Base-by-base conservation (phyloP, 2,329 filamentous ascomycete species). In the Domatiomyces globalis region DNA sequence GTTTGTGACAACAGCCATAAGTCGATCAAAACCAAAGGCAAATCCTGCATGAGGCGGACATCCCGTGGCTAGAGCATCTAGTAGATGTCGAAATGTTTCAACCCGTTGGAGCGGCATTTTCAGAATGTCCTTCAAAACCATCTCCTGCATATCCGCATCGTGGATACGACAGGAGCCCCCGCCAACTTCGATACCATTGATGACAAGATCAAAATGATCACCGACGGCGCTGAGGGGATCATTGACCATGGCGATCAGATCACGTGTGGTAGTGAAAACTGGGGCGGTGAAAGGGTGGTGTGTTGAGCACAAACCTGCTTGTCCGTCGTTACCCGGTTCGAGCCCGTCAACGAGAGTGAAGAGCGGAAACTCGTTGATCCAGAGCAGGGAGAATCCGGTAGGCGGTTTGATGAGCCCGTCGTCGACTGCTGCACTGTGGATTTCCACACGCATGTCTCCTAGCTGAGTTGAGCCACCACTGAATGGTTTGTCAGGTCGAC, bases 211-310 rank as follows among this genome's bases (percentile, higher is more conserved):
- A 69, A 95, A 98, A 64, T 95, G 89, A 61, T 94, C 90, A 2
- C 85, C 94, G 59, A 77, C 79, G 1, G 80, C 87, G 46, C 75
- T 68, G 0, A 87, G 73, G 0, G 92, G 90, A 43, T 88, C 75
- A 0, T 75, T 81, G 39, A 81, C 73, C 1, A 96, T 78, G 0
- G 87, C 68, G 42, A 87, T 82, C 15, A 94, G 77, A 63, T 96
- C 89, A 4, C 72, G 70, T 0, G 75, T 67, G 0, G 79, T 79
- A 36, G 85, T 79, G 12, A 39, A 39, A 8, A 27, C 5, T 0
- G 92, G 92, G 0, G 92, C 86, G 0, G 92, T 98, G 68, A 98
- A 98, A 0, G 92, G 92, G 65, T 98, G 92, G 63, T 98, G 92
- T 0, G 89, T 95, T 0, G 90, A 83, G 8, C 83, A 80, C 61